Evolutionary conservation across 805 yeast species (phyloP), one percentile per base, ranked within the genome.

Genomic region (Yarrowia deformans): DNA sequence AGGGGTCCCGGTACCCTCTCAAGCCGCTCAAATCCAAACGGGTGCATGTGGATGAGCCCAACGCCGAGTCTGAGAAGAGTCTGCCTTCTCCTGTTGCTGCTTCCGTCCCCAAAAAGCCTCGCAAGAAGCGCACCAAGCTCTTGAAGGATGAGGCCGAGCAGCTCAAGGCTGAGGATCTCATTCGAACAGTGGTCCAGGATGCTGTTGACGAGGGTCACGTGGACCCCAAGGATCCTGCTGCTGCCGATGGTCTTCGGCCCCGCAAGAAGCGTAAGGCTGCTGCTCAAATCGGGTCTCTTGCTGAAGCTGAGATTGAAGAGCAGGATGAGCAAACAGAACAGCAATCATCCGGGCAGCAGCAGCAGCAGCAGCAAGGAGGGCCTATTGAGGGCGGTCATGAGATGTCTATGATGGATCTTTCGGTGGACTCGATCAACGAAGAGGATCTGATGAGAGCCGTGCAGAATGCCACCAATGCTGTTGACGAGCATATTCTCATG

Each of bases 361-460:
- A 16, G 0, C 46, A 55, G 19, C 37, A 55, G 19, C 35, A n/a
- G 5, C 39, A 37, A 8, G 3, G 19, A 3, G n/a, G n/a, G 12
- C 37, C 39, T 1, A 29, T 23, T 29, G 45, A 19, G 16, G 61
- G 46, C 10, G n/a, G n/a, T n/a, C 16, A 23, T 14, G 50, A 43
- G 3, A 29, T 45, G 50, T 40, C 48, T 12, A 60, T 60, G 52
- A 60, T 60, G 66, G 46, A 60, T 32, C 34, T 56, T 1, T 23
- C 42, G 1, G 52, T 43, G 34, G 52, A 60, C 52, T 40, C 63
- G 7, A 60, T 60, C 54, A 63, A 48, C 23, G 68, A 63, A 10
- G 56, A 63, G 46, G 68, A 63, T n/a, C 56, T 63, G 8, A 37
- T 63, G 55, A 12, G 56, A 37, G 68, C 56, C 19, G 68, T 63